Percentiles rank a stretch among this genome's conserved stretches.
Evolutionary conservation across 2,329 filamentous ascomycete genomes (phyloP).

Genomic region (Colletotrichum tofieldiae): DNA sequence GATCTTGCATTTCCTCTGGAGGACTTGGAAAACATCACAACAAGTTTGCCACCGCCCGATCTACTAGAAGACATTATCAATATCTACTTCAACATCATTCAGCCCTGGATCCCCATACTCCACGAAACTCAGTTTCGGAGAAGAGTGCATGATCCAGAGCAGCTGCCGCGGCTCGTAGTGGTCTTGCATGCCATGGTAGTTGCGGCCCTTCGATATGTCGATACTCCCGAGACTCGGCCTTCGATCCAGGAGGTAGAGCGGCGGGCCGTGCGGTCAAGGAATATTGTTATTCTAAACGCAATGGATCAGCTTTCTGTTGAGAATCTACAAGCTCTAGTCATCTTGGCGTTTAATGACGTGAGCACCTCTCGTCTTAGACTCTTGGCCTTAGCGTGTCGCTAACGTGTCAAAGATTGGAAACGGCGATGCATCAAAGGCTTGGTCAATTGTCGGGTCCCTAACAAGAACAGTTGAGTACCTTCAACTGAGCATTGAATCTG

Average conservation of each 20-base stretch:
- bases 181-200: slow-evolving; percentile 56
- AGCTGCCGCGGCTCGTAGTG: slow-evolving; percentile 49
- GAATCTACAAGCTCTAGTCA: slow-evolving; percentile 55
- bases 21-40: slow-evolving; percentile 48
- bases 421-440: slow-evolving; percentile 43
- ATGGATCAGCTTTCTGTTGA: slow-evolving; percentile 55
- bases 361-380: slow-evolving; percentile 1
- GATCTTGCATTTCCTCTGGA: slow-evolving; percentile 42
- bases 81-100: slow-evolving; percentile 55
- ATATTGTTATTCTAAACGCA: slow-evolving; percentile 50
- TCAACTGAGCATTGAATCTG: slow-evolving; percentile 43
- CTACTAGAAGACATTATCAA: slow-evolving; percentile 46
- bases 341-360: slow-evolving; percentile 57
- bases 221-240: slow-evolving; percentile 46
- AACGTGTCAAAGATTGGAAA: slow-evolving; percentile 41
- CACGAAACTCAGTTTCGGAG: slow-evolving; percentile 51
- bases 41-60: slow-evolving; percentile 44
- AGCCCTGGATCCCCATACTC: slow-evolving; percentile 59
- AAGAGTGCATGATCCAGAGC: slow-evolving; percentile 47
- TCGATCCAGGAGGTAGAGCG: slow-evolving; percentile 44
- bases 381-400: neutral
- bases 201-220: slow-evolving; percentile 48
- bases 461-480: slow-evolving; percentile 45
- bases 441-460: slow-evolving; percentile 43
- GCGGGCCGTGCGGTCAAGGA: slow-evolving; percentile 37